These are phyloP conservation scores for Patellifolia procumbens DNA, from an alignment of 179 eudicot species.

Conservation along the genomic window DNA sequence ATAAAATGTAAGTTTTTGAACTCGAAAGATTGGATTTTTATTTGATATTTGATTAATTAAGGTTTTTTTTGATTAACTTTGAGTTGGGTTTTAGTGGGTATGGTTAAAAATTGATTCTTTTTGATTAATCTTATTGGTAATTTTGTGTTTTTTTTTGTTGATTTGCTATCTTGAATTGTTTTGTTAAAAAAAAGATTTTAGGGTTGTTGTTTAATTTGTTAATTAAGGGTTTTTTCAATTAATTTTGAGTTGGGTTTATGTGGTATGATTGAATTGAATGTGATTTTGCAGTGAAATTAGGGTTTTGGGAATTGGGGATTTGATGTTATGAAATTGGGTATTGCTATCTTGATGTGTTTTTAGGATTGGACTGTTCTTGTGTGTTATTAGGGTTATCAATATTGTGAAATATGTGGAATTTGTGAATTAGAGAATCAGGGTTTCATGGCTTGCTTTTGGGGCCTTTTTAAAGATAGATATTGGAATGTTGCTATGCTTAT, in stretches of 20 bases:
- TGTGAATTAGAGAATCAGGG: too few relatives aligned
- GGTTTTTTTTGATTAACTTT: constrained; percentile 12
- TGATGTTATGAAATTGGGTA: too few relatives aligned
- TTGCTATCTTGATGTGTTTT: background rate
- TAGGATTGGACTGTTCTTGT: background rate
- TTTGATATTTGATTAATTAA: background rate
- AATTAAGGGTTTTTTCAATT: background rate
- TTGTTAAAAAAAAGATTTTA: constrained; percentile 9
- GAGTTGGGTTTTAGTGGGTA: constrained; percentile 23
- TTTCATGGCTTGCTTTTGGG: too few relatives aligned
- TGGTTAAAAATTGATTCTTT: constrained; percentile 10
- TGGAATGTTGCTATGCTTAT: background rate
- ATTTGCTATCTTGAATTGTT: constrained; percentile 25
- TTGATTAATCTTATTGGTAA: constrained; percentile 15
- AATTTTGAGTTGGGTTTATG: too few relatives aligned
- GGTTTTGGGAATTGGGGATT: background rate
- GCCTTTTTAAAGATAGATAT: background rate
- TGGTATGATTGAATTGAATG: too few relatives aligned
- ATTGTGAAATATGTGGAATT: too few relatives aligned
- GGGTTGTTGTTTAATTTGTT: constrained; percentile 10
- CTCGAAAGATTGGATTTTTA: constrained; percentile 19
- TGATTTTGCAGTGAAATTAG: background rate
- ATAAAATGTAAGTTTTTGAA: constrained; percentile 63
- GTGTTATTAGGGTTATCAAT: constrained; percentile 21
- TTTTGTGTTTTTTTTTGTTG: constrained; percentile 21